Evolutionary conservation across 164 flowering plant genomes (phyloP), one percentile per base, ranked within the genome.

Genomic region (Aristolochia fimbriata): DNA sequence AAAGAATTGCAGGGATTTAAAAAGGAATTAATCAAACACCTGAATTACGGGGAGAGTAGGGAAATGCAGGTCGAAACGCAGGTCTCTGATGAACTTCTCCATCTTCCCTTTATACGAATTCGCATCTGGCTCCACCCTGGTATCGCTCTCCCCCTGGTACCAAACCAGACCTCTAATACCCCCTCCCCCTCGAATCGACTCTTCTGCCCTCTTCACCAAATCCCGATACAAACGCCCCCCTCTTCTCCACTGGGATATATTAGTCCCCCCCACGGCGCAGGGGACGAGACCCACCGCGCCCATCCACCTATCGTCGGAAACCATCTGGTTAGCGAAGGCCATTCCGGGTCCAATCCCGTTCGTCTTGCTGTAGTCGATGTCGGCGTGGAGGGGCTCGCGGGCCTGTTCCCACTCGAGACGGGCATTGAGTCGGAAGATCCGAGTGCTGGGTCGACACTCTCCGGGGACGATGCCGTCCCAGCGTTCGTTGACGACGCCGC

Each of bases 281-380:
- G 94, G 94, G 0, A 86, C 94, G 60, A 87, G 61, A 6, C 89
- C 94, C 21, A 84, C 49, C 57, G n/a, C 47, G 0, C 81, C 87
- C 13, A 52, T 78, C 87, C 15, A 37, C 12, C 12, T 37, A 37
- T 37, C 59, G 0, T 77, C 68, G 27, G 56, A 13, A 27, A 52
- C 15, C 17, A 52, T 15, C 30, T 22, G 30, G 52, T 79, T 76
- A 0, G 93, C 83, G 27, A 86, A 82, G 0, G 83, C 21, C 87
- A 86, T 75, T 0, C 87, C 93, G 0, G 93, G 93, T 2, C 93
- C 93, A 19, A 86, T 50, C 48, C 89, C 93, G 43, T 81, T 75
- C 0, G 79, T 72, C 73, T 76, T 77, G 55, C 25, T 56, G 16
- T 47, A 37, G 27, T 87, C 94, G 37, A 84, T 80, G 67, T 81